Conservation (phyloP, 208 protist genomes). For the Wallacemonas sp. region DNA sequence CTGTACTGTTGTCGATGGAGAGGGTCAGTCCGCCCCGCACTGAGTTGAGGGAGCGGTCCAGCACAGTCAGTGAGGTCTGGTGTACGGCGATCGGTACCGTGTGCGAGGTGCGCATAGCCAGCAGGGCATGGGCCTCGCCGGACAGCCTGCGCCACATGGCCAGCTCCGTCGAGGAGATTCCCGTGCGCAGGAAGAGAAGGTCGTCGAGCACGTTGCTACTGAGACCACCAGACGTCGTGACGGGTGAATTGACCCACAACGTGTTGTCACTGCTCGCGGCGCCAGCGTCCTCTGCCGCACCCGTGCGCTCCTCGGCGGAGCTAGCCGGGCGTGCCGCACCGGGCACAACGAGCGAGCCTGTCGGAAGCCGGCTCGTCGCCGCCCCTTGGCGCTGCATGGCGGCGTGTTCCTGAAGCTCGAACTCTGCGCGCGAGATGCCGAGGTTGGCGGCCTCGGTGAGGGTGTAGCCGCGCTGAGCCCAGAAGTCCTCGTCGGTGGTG, state of each 20-base stretch:
- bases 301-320: neutral
- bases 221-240: neutral
- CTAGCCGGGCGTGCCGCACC: neutral
- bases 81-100: constrained; percentile 44
- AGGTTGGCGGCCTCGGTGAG: constrained; percentile 38
- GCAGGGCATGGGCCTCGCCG: constrained; percentile 53
- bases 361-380: neutral
- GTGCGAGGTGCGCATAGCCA: constrained; percentile 48
- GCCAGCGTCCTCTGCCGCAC: neutral
- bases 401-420: constrained; percentile 45
- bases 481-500: constrained; percentile 58
- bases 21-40: constrained; percentile 39
- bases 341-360: constrained; percentile 4
- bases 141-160: constrained; percentile 50
- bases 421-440: constrained; percentile 36
- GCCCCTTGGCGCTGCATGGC: constrained; percentile 4
- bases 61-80: constrained; percentile 44
- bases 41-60: constrained; percentile 25
- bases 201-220: neutral
- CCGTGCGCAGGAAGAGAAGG: constrained; percentile 7
- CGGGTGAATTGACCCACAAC: neutral
- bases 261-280: neutral
- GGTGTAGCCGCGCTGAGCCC: constrained; percentile 61
- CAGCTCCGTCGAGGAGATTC: constrained; percentile 42
- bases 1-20: constrained; percentile 63